Base-by-base conservation (phyloP, 2,329 filamentous ascomycete genomes). In the Monilinia fructigena region DNA sequence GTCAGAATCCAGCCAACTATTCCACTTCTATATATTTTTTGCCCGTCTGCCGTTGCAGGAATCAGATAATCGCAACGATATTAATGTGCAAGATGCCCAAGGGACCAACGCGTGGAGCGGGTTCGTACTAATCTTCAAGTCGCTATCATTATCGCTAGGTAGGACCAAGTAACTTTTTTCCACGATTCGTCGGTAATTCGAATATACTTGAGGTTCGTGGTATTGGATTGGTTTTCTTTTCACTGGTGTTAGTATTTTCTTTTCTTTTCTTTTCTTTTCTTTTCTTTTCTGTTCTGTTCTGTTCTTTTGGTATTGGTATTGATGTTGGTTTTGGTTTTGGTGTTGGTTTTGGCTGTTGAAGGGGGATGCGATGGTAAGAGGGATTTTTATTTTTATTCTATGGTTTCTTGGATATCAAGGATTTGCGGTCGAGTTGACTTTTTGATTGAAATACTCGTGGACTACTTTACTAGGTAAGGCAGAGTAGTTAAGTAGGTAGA, bases 61-160 rank as follows among this genome's bases (percentile, higher is more conserved):
- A 61, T 38, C 10, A 20, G 31, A 18, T 50, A 38, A 61, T 50
- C 67, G 70, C 63, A 54, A 61, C 42, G 50, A 58, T 38, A 52
- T 52, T 58, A 58, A 38, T 59, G 56, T 20, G 48, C 28, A 52
- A 55, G 50, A 58, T 58, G 42, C 40, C 31, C 52, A 26, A 61
- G 48, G 56, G 63, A 55, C 59, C 52, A 69, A 64, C 59, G 68
- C 65, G 66, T 50, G 55, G 56, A 63, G 45, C 53, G 61, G 40
- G 58, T 52, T 52, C 47, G 66, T 61, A 50, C 4, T 23, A 45
- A 31, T 66, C 45, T 61, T 71, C n/a, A 69, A 67, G 66, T 72
- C 56, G 68, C 67, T 47, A 55, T 68, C 68, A 71, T 70, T 47
- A 67, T 69, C n/a, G 58, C 47, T 53, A 26, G 58, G 50, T 53